phyloP scores from a whole-genome alignment of 2,329 filamentous ascomycete genomes.

The Cladosporium sp. region DNA sequence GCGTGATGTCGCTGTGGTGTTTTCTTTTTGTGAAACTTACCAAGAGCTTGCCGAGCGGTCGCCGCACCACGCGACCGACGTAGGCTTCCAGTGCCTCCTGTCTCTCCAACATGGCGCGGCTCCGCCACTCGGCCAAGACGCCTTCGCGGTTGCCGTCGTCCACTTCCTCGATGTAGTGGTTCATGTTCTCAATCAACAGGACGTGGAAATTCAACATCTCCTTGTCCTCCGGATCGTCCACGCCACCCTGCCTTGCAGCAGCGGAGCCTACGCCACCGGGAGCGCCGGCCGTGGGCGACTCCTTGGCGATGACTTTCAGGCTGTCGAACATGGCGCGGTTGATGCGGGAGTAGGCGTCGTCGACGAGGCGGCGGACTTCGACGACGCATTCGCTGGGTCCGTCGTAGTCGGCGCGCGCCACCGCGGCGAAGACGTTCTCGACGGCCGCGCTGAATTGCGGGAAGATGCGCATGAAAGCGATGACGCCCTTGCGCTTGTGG shows the following conservation, averaged over 20 bases:
- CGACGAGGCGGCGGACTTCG: constrained; percentile 71
- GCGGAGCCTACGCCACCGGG: constrained; percentile 40
- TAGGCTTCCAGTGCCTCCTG: constrained; percentile 85
- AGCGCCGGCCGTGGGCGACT: constrained; percentile 54
- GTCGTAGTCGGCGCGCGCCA: constrained; percentile 43
- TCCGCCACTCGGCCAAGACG: constrained; percentile 78
- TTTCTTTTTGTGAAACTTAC: no score
- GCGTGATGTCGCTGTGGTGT: no score
- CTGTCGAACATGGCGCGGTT: constrained; percentile 97
- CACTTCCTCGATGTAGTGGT: constrained; percentile 91
- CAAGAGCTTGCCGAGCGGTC: constrained; percentile 83
- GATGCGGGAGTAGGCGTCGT: constrained; percentile 82
- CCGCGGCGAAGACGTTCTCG: constrained; percentile 70
- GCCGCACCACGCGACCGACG: constrained; percentile 78
- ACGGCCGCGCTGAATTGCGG: constrained; percentile 78
- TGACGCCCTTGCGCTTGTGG: constrained; percentile 96
- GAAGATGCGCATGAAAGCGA: constrained; percentile 91
- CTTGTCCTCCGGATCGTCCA: constrained; percentile 79
- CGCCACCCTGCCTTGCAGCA: constrained; percentile 32
- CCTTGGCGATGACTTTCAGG: constrained; percentile 86
- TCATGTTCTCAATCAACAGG: constrained; percentile 97
- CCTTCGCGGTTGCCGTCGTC: constrained; percentile 62
- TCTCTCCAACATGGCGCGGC: constrained; percentile 72
- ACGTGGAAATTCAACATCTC: constrained; percentile 97
- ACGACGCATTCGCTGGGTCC: constrained; percentile 44